Evolutionary conservation across 306 rosid species (phyloP).

Genomic region (Prunus armeniaca): DNA sequence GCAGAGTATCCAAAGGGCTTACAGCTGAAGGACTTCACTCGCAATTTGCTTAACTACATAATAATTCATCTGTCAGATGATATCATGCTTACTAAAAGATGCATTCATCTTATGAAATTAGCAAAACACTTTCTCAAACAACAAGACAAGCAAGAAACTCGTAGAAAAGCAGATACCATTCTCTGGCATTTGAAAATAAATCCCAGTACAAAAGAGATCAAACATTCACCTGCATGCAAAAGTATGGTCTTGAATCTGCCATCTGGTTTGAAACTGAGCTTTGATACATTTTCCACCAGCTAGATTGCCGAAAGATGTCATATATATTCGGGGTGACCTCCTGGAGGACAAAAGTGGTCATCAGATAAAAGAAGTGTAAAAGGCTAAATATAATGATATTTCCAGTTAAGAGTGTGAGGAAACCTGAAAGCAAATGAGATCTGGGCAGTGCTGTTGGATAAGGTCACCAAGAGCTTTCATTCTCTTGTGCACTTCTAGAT

Average conservation of each 20-base stretch:
- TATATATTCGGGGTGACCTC: conserved; percentile 40
- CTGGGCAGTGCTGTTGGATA: conserved; percentile 66
- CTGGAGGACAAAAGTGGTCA: conserved; percentile 12
- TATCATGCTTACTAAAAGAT: background rate
- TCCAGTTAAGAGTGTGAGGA: background rate
- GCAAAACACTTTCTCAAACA: background rate
- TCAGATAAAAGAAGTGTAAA: background rate
- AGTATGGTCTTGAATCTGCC: conserved; percentile 27
- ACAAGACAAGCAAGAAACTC: background rate
- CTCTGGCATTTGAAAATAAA: conserved; percentile 2
- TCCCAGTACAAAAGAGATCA: background rate
- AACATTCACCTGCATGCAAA: conserved; percentile 41
- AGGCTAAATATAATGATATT: background rate
- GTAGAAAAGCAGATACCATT: background rate
- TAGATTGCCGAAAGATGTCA: conserved; percentile 28
- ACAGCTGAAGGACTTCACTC: conserved; percentile 62
- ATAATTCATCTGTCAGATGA: conserved; percentile 4
- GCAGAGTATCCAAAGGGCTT: conserved; percentile 59
- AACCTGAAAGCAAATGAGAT: conserved; percentile 55
- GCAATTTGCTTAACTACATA: conserved; percentile 75
- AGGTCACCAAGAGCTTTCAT: conserved; percentile 80
- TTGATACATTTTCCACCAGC: conserved; percentile 43
- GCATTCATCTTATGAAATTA: conserved; percentile 3
- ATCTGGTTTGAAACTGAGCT: conserved; percentile 32
- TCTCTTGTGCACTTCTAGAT: conserved; percentile 68